Conservation (phyloP, 768 basidiomycete genomes). For the Mycena crocata region DNA sequence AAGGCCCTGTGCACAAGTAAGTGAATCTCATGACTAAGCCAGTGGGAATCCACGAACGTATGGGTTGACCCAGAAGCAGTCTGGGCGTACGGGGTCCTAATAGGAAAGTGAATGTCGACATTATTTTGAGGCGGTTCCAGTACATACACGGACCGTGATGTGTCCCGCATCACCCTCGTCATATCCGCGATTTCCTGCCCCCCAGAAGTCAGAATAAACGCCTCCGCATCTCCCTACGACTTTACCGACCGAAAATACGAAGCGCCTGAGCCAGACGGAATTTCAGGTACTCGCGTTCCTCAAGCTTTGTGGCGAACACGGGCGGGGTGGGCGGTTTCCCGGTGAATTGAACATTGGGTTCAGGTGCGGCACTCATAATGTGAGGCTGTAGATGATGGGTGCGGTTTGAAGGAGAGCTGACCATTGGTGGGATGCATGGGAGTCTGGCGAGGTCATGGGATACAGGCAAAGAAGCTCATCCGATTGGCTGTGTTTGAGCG, state of each 20-base stretch:
- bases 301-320: constrained; percentile 46
- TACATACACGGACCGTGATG: constrained; percentile 56
- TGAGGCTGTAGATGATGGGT: too few species aligned
- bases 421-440: too few species aligned
- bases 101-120: too few species aligned
- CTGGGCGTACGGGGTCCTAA: constrained; percentile 50
- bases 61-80: constrained; percentile 63
- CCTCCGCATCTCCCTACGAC: not conserved
- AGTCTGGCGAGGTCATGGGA: too few species aligned
- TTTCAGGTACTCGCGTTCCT: constrained; percentile 57
- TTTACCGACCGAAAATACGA: constrained; percentile 55
- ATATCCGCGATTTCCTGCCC: constrained; percentile 52
- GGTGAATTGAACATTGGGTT: too few species aligned
- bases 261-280: constrained; percentile 59
- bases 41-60: constrained; percentile 43
- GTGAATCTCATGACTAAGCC: too few species aligned
- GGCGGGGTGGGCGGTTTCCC: constrained; percentile 42
- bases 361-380: too few species aligned
- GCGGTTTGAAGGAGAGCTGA: too few species aligned
- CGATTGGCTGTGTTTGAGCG: too few species aligned
- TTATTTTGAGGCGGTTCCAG: too few species aligned
- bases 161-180: constrained; percentile 63
- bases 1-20: constrained; percentile 54
- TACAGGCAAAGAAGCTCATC: too few species aligned
- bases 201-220: too few species aligned